Evolutionary conservation across 805 yeast species (phyloP).

Genomic region (Spathaspora girioi): DNA sequence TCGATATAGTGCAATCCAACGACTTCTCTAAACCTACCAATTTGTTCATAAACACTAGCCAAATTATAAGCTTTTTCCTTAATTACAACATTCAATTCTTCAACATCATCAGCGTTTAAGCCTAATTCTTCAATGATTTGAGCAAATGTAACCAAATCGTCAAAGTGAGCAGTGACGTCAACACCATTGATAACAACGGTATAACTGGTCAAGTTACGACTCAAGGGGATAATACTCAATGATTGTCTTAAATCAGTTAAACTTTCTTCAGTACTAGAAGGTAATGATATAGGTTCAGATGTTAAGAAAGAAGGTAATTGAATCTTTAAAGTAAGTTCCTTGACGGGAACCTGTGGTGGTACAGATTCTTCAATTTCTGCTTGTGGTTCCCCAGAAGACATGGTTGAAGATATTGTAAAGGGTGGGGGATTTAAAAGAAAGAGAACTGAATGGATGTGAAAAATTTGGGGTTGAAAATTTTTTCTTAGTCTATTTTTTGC

Average conservation of each 20-base stretch:
- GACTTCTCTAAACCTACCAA: constrained; percentile 59
- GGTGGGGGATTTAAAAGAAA: neutral
- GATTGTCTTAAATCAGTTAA: constrained; percentile 57
- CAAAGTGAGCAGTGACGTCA: constrained; percentile 22
- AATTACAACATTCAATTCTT: constrained; percentile 40
- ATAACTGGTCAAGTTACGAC: constrained; percentile 61
- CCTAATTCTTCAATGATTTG: constrained; percentile 18
- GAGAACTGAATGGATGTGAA: neutral
- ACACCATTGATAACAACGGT: constrained; percentile 37
- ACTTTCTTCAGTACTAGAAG: constrained; percentile 40
- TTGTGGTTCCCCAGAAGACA: constrained; percentile 10
- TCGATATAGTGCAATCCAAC: constrained; percentile 49
- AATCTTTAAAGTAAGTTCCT: constrained; percentile 9
- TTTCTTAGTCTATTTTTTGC: constrained; percentile 3
- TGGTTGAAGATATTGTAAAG: neutral
- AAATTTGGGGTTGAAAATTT: constrained; percentile 5
- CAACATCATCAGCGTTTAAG: constrained; percentile 13
- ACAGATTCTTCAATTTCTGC: constrained; percentile 2
- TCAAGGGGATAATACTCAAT: constrained; percentile 51
- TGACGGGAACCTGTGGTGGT: constrained; percentile 1
- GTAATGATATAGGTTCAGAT: constrained; percentile 17
- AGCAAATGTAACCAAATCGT: constrained; percentile 25
- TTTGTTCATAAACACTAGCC: constrained; percentile 57
- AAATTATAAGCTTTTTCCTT: constrained; percentile 58
- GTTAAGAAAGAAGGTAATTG: constrained; percentile 10